A percentile compares a stretch with the other conserved stretches of the same genome.
These are phyloP conservation scores for Lolium rigidum DNA, from an alignment of 176 grass and related monocot species.

Conservation along the genomic window DNA sequence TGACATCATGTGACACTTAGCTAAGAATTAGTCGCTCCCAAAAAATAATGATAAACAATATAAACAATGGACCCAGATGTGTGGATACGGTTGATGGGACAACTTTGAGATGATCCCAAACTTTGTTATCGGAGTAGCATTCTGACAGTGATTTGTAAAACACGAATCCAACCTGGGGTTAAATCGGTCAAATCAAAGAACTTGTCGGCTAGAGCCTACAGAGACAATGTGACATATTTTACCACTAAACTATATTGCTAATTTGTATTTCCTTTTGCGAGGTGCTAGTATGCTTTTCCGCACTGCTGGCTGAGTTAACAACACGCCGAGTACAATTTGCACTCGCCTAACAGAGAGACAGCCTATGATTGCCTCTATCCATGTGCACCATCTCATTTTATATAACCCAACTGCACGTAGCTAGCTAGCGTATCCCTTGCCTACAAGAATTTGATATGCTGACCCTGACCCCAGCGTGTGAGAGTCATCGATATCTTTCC, in stretches of 20 bases:
- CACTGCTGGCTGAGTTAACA: conserved; percentile 22
- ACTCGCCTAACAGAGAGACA: conserved; percentile 14
- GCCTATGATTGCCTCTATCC: conserved; percentile 32
- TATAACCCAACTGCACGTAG: conserved; percentile 11
- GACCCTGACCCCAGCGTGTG: background rate
- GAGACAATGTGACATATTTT: background rate
- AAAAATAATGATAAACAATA: background rate
- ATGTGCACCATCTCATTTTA: conserved; percentile 24
- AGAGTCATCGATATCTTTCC: background rate
- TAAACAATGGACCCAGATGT: background rate
- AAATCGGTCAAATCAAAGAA: background rate
- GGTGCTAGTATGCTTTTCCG: conserved; percentile 16
- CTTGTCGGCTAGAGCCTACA: background rate
- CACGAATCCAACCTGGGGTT: background rate
- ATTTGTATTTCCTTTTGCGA: background rate
- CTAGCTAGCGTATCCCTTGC: background rate
- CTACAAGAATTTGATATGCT: conserved; percentile 4
- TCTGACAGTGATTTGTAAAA: background rate
- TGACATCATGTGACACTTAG: too few species aligned
- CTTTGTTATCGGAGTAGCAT: background rate
- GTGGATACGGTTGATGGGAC: background rate
- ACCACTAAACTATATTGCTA: conserved; percentile 21
- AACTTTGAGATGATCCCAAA: background rate
- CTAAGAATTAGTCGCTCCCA: too few species aligned
- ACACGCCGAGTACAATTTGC: background rate